Evolutionary conservation across 169 alveolate genomes (phyloP).

Genomic region (Plasmodium berghei): DNA sequence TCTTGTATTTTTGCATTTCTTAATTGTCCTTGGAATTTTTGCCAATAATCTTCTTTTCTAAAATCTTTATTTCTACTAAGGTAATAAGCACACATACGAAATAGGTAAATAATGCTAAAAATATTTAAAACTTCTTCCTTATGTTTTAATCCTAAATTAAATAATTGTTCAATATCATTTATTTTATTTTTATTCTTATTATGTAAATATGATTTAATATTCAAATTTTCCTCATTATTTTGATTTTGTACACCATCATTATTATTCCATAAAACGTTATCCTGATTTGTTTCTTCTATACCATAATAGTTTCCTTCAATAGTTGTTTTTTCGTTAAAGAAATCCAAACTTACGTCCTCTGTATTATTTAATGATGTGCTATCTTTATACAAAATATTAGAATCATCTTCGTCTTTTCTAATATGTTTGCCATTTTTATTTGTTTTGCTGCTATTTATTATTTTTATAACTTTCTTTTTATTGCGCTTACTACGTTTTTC

Average conservation of each 20-base stretch:
- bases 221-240: constrained; percentile 2
- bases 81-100: constrained; percentile 87
- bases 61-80: constrained; percentile 85
- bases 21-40: constrained; percentile 70
- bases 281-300: constrained; percentile 9
- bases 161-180: constrained; percentile 21
- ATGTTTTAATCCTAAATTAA: constrained; percentile 11
- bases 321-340: not conserved
- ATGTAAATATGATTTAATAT: not conserved
- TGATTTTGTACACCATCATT: constrained; percentile 9
- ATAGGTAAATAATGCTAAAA: constrained; percentile 80
- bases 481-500: not conserved
- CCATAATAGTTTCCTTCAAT: not conserved
- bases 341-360: not conserved
- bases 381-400: not conserved
- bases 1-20: constrained; percentile 61
- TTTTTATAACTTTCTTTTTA: not conserved
- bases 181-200: constrained; percentile 6
- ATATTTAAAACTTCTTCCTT: constrained; percentile 75
- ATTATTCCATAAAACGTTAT: constrained; percentile 16
- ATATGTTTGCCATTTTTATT: not conserved
- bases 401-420: constrained; percentile 4
- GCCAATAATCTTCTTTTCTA: constrained; percentile 85
- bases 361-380: not conserved
- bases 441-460: not conserved